Evolutionary conservation across 2,329 filamentous ascomycete species (phyloP).

Genomic region (Mycosphaerella arachidis): DNA sequence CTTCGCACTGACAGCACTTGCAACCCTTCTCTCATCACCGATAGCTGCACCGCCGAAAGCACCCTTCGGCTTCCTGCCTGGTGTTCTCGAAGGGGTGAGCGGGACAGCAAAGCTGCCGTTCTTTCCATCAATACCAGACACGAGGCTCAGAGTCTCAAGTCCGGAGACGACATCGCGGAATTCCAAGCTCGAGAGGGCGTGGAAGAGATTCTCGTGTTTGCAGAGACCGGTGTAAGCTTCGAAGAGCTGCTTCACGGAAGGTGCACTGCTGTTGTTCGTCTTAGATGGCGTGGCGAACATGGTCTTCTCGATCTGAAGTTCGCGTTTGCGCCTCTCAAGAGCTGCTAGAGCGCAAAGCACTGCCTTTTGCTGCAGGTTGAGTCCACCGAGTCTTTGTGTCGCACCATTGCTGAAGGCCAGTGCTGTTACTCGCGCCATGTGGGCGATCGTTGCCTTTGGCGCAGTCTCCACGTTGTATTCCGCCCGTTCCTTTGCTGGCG

Average conservation of each 20-base stretch:
- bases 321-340: constrained; percentile 70
- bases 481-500: constrained; percentile 36
- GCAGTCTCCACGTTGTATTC: constrained; percentile 69
- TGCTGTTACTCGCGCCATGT: constrained; percentile 87
- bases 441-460: constrained; percentile 80
- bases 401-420: constrained; percentile 87
- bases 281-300: constrained; percentile 42
- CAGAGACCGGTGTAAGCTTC: constrained; percentile 79
- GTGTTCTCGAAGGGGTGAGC: constrained; percentile 62
- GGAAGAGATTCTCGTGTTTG: constrained; percentile 79
- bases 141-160: constrained; percentile 79
- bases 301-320: constrained; percentile 29
- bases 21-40: constrained; percentile 57
- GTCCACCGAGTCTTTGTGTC: constrained; percentile 72
- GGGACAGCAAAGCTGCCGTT: constrained; percentile 59
- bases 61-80: constrained; percentile 58
- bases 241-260: constrained; percentile 79
- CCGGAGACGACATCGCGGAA: constrained; percentile 90
- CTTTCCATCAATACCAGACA: constrained; percentile 67
- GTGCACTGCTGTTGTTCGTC: constrained; percentile 47
- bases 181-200: constrained; percentile 83
- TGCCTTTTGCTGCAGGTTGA: constrained; percentile 96
- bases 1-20: constrained; percentile 33
- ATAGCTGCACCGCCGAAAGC: constrained; percentile 38
- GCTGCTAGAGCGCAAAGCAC: constrained; percentile 84